These are phyloP conservation scores for Xylaria arbuscula DNA, from an alignment of 2,329 filamentous ascomycete species.

Conservation along the genomic window DNA sequence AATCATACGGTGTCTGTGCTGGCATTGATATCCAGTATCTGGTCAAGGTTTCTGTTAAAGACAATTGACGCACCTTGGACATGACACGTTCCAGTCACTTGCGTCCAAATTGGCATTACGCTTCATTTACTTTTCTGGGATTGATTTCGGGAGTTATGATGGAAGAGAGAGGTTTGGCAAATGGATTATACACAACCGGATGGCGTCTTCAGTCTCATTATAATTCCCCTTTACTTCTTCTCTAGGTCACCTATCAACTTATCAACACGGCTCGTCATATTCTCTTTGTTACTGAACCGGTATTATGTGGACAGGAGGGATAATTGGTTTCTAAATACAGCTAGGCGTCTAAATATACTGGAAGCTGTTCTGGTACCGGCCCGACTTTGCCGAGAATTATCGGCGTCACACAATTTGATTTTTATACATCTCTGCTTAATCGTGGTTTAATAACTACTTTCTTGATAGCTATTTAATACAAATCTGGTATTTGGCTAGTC, in stretches of 20 bases:
- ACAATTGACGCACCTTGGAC: neutral
- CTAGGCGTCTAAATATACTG: slow-evolving; percentile 24
- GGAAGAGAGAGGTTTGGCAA: neutral
- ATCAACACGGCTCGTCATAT: neutral
- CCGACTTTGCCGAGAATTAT: neutral
- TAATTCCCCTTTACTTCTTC: neutral
- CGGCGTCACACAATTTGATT: neutral
- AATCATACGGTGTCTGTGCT: neutral
- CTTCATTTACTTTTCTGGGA: neutral
- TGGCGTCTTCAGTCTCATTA: neutral
- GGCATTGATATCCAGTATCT: neutral
- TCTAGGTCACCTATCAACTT: neutral
- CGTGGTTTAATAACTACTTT: neutral
- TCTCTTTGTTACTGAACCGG: neutral
- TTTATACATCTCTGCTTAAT: slow-evolving; percentile 8
- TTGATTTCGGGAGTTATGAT: neutral
- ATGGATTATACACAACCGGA: neutral
- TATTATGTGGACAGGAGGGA: neutral
- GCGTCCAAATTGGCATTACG: neutral
- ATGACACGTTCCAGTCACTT: neutral
- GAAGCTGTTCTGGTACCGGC: neutral
- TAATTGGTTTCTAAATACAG: neutral
- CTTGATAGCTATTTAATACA: neutral
- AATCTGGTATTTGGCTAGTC: neutral
- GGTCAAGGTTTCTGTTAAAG: neutral